Evolutionary conservation across 495 filamentous ascomycete genomes (phyloP).

Genomic region (Recurvomyces mirabilis): DNA sequence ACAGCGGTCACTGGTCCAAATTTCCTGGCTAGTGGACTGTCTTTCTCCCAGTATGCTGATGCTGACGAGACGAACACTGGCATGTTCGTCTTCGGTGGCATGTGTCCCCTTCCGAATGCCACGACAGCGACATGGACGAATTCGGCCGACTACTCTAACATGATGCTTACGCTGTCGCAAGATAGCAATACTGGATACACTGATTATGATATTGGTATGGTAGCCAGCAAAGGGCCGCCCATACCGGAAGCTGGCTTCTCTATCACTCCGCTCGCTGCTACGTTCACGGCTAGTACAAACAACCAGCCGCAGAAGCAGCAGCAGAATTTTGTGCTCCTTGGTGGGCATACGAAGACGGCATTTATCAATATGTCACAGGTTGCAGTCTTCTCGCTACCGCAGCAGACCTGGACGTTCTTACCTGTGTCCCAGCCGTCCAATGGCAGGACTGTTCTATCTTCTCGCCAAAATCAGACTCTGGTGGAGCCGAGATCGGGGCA

Average conservation of each 20-base stretch:
- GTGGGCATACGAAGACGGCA: slow-evolving; percentile 70
- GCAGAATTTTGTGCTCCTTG: slow-evolving; percentile 68
- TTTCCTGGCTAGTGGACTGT: slow-evolving; percentile 54
- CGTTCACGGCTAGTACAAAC: slow-evolving; percentile 42
- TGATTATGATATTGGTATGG: slow-evolving; percentile 33
- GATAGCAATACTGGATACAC: slow-evolving; percentile 15
- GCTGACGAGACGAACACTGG: slow-evolving; percentile 37
- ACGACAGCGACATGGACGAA: slow-evolving; percentile 44
- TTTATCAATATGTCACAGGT: slow-evolving; percentile 91
- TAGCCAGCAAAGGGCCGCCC: slow-evolving; percentile 45
- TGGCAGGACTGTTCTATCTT: slow-evolving; percentile 38
- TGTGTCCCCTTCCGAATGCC: slow-evolving; percentile 55
- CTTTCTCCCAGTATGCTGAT: slow-evolving; percentile 51
- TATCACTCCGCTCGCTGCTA: slow-evolving; percentile 57
- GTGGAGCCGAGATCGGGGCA: slow-evolving; percentile 80
- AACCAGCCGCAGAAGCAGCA: slow-evolving; percentile 41
- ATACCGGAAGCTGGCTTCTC: slow-evolving; percentile 81
- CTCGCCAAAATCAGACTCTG: slow-evolving; percentile 26
- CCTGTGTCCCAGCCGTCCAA: slow-evolving; percentile 41
- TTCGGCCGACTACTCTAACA: slow-evolving; percentile 63
- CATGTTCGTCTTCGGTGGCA: slow-evolving; percentile 76
- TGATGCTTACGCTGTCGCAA: slow-evolving; percentile 51
- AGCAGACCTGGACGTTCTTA: slow-evolving; percentile 76
- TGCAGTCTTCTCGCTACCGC: slow-evolving; percentile 75
- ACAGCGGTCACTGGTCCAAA: slow-evolving; percentile 42